Evolutionary conservation across 1,284 basidiomycete genomes (phyloP).

Genomic region (Leccinum subrobustum): DNA sequence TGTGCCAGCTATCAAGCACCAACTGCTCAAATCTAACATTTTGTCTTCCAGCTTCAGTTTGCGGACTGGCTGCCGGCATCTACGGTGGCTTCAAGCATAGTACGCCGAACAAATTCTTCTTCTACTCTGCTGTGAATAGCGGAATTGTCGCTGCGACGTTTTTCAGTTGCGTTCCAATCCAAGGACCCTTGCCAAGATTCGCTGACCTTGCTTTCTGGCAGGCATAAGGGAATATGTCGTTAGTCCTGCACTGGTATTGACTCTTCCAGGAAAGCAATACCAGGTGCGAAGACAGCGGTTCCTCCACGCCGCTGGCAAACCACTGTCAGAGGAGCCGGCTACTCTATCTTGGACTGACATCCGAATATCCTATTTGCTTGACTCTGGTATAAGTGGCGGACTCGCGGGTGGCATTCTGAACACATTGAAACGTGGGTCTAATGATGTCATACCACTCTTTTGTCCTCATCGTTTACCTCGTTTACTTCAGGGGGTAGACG

Average conservation of each 20-base stretch:
- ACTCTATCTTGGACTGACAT: conserved; percentile 48
- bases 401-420: conserved; percentile 55
- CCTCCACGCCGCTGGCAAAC: conserved; percentile 11
- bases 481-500: conserved; percentile 39
- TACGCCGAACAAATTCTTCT: conserved; percentile 35
- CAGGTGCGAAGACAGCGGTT: conserved; percentile 39
- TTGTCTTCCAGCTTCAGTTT: conserved; percentile 39
- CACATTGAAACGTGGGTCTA: conserved; percentile 42
- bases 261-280: conserved; percentile 30
- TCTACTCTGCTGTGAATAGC: conserved; percentile 58
- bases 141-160: conserved; percentile 66
- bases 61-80: conserved; percentile 53
- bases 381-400: conserved; percentile 63
- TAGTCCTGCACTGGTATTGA: conserved; percentile 49
- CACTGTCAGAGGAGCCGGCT: conserved; percentile 2
- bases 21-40: conserved; percentile 13
- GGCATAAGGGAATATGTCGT: conserved; percentile 67
- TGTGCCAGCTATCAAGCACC: conserved; percentile 7
- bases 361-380: conserved; percentile 55
- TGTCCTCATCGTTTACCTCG: not conserved
- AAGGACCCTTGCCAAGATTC: not conserved
- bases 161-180: conserved; percentile 52
- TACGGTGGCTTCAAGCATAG: conserved; percentile 50
- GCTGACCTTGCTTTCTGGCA: conserved; percentile 28
- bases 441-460: not conserved